These are phyloP conservation scores for Hyaloperonospora arabidopsidis DNA, from an alignment of 352 stramenopile genomes.

Conservation along the genomic window DNA sequence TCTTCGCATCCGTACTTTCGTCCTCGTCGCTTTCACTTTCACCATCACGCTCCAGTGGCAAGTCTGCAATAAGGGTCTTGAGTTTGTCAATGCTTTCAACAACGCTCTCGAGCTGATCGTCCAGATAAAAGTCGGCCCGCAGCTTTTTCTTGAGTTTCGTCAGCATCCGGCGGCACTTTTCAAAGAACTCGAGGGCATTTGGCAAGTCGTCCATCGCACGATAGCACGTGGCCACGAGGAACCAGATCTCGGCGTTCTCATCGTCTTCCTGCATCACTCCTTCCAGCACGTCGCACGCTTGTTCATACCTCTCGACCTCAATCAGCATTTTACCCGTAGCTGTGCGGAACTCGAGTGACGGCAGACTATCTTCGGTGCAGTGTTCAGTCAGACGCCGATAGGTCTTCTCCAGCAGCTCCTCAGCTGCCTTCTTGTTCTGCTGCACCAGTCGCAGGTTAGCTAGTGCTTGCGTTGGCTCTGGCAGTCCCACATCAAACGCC, in stretches of 20 bases:
- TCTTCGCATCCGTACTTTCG: slow-evolving; percentile 19
- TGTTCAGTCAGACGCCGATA: slow-evolving; percentile 84
- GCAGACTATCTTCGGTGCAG: slow-evolving; percentile 61
- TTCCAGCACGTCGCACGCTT: slow-evolving; percentile 76
- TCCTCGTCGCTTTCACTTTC: slow-evolving; percentile 42
- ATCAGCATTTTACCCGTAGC: slow-evolving; percentile 80
- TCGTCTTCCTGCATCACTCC: slow-evolving; percentile 86
- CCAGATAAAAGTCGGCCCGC: slow-evolving; percentile 60
- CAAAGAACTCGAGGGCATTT: slow-evolving; percentile 82
- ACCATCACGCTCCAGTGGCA: slow-evolving; percentile 46
- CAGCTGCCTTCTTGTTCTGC: slow-evolving; percentile 84
- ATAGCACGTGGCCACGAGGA: slow-evolving; percentile 84
- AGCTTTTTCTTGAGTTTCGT: slow-evolving; percentile 74
- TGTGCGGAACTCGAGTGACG: slow-evolving; percentile 80
- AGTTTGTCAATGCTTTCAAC: slow-evolving; percentile 52
- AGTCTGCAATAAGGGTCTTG: slow-evolving; percentile 48
- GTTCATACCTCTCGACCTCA: slow-evolving; percentile 78
- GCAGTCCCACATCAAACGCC: slow-evolving; percentile 83
- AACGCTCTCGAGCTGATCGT: slow-evolving; percentile 74
- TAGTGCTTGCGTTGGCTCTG: slow-evolving; percentile 92
- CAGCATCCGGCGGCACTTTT: slow-evolving; percentile 73
- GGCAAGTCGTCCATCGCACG: slow-evolving; percentile 74
- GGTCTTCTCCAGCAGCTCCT: slow-evolving; percentile 86
- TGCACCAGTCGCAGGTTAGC: slow-evolving; percentile 93
- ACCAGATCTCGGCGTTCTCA: slow-evolving; percentile 86